These are phyloP conservation scores for Penicillium diatomitis DNA, from an alignment of 495 filamentous ascomycete species.

Conservation along the genomic window DNA sequence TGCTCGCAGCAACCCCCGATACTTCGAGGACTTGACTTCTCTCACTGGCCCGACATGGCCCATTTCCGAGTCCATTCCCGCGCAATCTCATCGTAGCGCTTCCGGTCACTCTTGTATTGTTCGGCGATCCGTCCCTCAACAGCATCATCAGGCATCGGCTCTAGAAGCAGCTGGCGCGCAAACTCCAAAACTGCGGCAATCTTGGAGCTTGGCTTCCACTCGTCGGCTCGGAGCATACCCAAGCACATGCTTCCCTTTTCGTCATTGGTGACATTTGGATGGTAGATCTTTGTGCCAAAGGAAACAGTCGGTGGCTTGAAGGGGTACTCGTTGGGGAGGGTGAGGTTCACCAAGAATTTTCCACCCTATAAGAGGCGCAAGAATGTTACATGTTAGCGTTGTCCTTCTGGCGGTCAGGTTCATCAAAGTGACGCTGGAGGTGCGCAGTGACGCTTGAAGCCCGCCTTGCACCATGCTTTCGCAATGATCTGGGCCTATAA, in stretches of 20 bases:
- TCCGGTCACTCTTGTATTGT: slow-evolving; percentile 64
- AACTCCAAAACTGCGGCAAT: slow-evolving; percentile 71
- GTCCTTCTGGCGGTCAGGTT: background rate
- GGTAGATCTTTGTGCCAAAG: slow-evolving; percentile 95
- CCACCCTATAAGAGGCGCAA: slow-evolving; percentile 47
- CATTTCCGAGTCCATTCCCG: slow-evolving; percentile 74
- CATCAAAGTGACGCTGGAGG: background rate
- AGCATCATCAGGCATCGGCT: slow-evolving; percentile 92
- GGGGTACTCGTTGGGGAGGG: slow-evolving; percentile 78
- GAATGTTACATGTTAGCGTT: no score
- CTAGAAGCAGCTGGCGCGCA: slow-evolving; percentile 64
- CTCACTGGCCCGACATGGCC: slow-evolving; percentile 39
- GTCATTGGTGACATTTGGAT: slow-evolving; percentile 97
- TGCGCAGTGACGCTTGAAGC: background rate
- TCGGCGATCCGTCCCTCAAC: slow-evolving; percentile 83
- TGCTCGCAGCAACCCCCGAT: no score
- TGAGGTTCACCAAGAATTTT: slow-evolving; percentile 65
- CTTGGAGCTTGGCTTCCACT: slow-evolving; percentile 88
- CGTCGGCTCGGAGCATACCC: slow-evolving; percentile 73
- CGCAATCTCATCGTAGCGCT: slow-evolving; percentile 75
- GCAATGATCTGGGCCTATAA: no score
- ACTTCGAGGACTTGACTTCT: no score
- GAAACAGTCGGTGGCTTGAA: slow-evolving; percentile 84
- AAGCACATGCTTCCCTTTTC: slow-evolving; percentile 87
- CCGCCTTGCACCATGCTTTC: no score